Evolutionary conservation across 176 grass and related monocot genomes (phyloP).

Genomic region (Avena atlantica): DNA sequence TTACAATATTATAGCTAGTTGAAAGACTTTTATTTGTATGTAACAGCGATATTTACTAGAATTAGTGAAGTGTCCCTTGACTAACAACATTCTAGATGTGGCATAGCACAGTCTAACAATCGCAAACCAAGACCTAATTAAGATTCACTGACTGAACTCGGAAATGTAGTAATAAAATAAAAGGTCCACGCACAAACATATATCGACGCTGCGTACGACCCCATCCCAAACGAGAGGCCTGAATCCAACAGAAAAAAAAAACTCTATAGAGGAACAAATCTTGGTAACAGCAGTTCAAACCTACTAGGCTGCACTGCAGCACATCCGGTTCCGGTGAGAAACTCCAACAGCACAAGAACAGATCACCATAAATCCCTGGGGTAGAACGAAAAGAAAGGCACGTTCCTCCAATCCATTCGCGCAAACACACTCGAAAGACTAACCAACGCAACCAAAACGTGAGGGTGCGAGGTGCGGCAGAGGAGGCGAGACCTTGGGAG

Average conservation of each 20-base stretch:
- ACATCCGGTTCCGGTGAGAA: not conserved
- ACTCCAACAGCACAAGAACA: constrained; percentile 7
- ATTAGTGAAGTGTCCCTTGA: not conserved
- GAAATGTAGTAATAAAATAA: not conserved
- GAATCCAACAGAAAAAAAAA: not conserved
- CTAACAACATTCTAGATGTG: not conserved
- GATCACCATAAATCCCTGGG: constrained; percentile 39
- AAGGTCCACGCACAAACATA: not conserved
- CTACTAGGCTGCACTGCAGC: not conserved
- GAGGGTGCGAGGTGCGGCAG: not conserved
- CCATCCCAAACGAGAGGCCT: constrained; percentile 4
- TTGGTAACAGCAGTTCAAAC: constrained; percentile 1
- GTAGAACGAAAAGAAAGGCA: not conserved
- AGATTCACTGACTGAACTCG: not conserved
- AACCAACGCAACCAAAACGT: not conserved
- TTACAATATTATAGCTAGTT: not conserved
- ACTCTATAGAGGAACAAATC: constrained; percentile 31
- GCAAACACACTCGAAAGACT: not conserved
- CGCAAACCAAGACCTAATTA: not conserved
- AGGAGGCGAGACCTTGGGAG: constrained; percentile 71
- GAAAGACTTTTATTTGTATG: constrained; percentile 14
- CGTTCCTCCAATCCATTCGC: constrained; percentile 35
- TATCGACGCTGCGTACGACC: not conserved
- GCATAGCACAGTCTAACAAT: not conserved
- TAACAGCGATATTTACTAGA: not conserved